Conservation (phyloP, 2,329 filamentous ascomycete species). For the Botrytis tulipae region DNA sequence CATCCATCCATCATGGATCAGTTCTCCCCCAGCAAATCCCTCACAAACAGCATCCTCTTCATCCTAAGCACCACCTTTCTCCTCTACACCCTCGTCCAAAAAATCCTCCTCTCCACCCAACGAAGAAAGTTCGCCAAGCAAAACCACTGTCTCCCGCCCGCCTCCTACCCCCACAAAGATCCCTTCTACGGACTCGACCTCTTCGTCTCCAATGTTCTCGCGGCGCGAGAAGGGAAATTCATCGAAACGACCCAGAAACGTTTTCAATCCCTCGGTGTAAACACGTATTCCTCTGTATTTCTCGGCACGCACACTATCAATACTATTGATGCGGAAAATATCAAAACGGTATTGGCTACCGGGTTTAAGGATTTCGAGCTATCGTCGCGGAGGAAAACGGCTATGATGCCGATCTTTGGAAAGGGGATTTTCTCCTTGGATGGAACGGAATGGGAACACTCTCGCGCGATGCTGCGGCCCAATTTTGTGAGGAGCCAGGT, state of each 20-base stretch:
- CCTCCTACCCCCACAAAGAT: slow-evolving; percentile 51
- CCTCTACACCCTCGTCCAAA: slow-evolving; percentile 21
- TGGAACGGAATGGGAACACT: slow-evolving; percentile 52
- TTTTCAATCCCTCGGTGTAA: slow-evolving; percentile 34
- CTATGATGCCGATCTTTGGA: slow-evolving; percentile 50
- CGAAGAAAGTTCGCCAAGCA: slow-evolving; percentile 19
- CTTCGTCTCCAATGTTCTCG: slow-evolving; percentile 43
- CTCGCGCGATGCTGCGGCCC: slow-evolving; percentile 52
- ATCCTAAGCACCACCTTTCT: slow-evolving; percentile 19
- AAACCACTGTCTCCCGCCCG: slow-evolving; percentile 49
- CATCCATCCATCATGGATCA: not conserved
- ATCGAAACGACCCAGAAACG: slow-evolving; percentile 40
- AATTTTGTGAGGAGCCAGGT: slow-evolving; percentile 52
- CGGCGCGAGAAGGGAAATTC: slow-evolving; percentile 41
- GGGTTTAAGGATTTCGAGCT: slow-evolving; percentile 56
- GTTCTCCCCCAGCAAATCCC: not conserved
- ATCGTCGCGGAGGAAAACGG: slow-evolving; percentile 44
- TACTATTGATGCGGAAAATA: slow-evolving; percentile 54
- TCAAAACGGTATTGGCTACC: slow-evolving; percentile 55
- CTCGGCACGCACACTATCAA: slow-evolving; percentile 42
- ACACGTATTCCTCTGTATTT: slow-evolving; percentile 21
- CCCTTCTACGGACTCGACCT: slow-evolving; percentile 53
- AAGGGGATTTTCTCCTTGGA: slow-evolving; percentile 57
- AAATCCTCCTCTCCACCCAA: slow-evolving; percentile 8
- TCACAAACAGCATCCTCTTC: slow-evolving; percentile 2